These are phyloP conservation scores for Microdochium paspali DNA, from an alignment of 2,329 filamentous ascomycete species.

Conservation along the genomic window DNA sequence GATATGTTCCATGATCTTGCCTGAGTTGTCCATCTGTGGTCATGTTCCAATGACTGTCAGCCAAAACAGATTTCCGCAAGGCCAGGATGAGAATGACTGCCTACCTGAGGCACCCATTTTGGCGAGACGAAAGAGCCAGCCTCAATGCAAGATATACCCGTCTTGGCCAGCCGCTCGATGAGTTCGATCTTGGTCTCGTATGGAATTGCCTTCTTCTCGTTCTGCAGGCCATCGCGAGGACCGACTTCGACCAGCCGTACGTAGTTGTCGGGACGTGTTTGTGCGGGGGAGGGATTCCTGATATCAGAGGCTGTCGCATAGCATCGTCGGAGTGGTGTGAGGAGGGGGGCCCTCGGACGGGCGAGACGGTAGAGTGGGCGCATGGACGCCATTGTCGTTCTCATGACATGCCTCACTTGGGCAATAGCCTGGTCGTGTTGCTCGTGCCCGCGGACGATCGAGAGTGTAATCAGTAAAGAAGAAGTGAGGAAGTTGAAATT, in stretches of 20 bases:
- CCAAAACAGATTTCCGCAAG: not conserved
- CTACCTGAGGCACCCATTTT: constrained; percentile 58
- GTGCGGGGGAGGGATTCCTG: constrained; percentile 7
- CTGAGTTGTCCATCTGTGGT: constrained; percentile 68
- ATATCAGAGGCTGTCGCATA: constrained; percentile 21
- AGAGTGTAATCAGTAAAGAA: not conserved
- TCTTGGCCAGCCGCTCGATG: constrained; percentile 43
- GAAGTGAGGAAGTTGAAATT: not conserved
- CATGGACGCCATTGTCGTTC: constrained; percentile 16
- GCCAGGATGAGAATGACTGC: constrained; percentile 4
- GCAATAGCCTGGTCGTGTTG: not conserved
- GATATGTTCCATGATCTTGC: constrained; percentile 62
- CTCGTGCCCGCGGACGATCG: not conserved
- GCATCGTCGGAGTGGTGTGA: constrained; percentile 9
- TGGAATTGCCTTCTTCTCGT: constrained; percentile 51
- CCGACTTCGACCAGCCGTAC: constrained; percentile 55
- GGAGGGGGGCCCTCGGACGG: constrained; percentile 10
- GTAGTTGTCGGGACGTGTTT: constrained; percentile 12
- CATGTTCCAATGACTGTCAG: not conserved
- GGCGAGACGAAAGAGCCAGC: constrained; percentile 59
- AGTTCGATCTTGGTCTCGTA: constrained; percentile 54
- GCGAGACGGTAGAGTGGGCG: constrained; percentile 18
- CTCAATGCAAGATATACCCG: constrained; percentile 53
- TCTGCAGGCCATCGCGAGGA: constrained; percentile 61
- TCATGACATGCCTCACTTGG: not conserved